These are phyloP conservation scores for Lentinus brumalis DNA, from an alignment of 768 basidiomycete species.

Conservation along the genomic window DNA sequence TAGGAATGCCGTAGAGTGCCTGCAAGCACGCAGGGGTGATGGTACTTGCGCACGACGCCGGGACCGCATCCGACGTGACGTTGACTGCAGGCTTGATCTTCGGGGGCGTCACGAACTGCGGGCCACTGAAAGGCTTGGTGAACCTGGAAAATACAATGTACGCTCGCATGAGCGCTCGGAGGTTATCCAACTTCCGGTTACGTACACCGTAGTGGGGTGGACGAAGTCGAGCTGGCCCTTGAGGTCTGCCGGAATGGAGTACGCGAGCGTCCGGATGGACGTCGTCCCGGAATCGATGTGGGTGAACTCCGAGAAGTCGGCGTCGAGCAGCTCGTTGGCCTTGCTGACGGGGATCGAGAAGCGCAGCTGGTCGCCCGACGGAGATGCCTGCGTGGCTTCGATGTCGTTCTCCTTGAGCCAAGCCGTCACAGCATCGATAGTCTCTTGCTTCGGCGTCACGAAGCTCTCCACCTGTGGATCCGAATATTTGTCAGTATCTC, in stretches of 20 bases:
- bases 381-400: conserved; percentile 24
- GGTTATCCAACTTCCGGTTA: not conserved
- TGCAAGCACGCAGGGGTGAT: conserved; percentile 36
- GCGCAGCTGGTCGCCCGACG: conserved; percentile 39
- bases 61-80: conserved; percentile 26
- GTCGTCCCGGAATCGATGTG: conserved; percentile 32
- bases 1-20: conserved; percentile 38
- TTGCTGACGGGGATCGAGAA: conserved; percentile 34
- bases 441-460: conserved; percentile 30
- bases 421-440: conserved; percentile 26
- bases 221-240: conserved; percentile 33
- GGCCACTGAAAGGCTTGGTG: conserved; percentile 22
- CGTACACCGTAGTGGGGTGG: conserved; percentile 33
- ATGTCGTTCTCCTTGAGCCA: conserved; percentile 33
- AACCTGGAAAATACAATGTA: conserved; percentile 36
- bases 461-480: conserved; percentile 28
- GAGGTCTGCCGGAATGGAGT: conserved; percentile 38
- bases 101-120: conserved; percentile 23
- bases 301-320: conserved; percentile 38
- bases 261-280: conserved; percentile 38
- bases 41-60: conserved; percentile 25
- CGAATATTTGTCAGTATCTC: not conserved
- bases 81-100: conserved; percentile 18
- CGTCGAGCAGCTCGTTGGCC: conserved; percentile 38
- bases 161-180: not conserved